Evolutionary conservation across 768 basidiomycete genomes (phyloP), one percentile per base, ranked within the genome.

Genomic region (Lactifluus pinguis): DNA sequence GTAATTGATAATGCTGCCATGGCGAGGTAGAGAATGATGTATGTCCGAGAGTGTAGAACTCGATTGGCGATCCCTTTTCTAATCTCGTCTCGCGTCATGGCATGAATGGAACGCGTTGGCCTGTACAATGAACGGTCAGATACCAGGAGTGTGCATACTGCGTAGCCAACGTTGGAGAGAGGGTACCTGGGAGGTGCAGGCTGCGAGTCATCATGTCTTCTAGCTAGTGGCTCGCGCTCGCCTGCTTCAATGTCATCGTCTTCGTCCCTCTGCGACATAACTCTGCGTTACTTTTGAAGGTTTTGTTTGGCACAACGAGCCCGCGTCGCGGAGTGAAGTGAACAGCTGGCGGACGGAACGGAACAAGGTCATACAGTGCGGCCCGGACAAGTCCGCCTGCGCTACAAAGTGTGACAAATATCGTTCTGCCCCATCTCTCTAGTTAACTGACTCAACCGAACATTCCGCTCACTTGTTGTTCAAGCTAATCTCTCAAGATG

Each of bases 1-100:
- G 91, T 85, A 53, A 91, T 81, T 2, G 91, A 93, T 17, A 95
- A 78, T 14, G 84, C 84, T 1, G 93, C 89, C 92, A 95, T 93
- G 59, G 74, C 83, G 36, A 95, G 83, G 73, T 95, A 95, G 53
- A 95, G 82, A 61, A 89, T 77, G 53, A 95, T 92, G 70, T 95
- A 95, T 47, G 83, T 82, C 64, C 87, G 79, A 41, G 91, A 93
- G 72, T 94, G 90, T 39, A 94, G 86, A 70, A 94, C 92, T 58
- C 91, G 83, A 72, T 92, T 95, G 30, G 93, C 92, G 59, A 95
- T 81, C 15, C 92, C 92, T 58, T 80, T 83, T 4, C 86, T 81
- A 65, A 92, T 89, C 73, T 95, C 92, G 52, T 83, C 78, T 58
- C 89, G 84, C 30, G 90, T 86, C 64, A 95, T 82, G 30, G 89